Conservation (phyloP, 1,284 basidiomycete species). For the Singerocomus inundabilis region DNA sequence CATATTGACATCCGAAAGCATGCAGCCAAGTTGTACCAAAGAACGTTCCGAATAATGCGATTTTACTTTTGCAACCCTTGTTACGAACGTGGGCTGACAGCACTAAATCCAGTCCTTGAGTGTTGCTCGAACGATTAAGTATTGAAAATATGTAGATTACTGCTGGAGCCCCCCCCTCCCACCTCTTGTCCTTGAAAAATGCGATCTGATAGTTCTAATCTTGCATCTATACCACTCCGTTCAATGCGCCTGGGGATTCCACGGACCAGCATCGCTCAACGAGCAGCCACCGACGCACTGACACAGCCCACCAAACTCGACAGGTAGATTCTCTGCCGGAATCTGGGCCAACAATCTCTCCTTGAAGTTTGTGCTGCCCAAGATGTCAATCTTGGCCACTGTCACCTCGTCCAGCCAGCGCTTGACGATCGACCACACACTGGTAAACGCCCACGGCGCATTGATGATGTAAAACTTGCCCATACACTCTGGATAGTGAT, state of each 20-base stretch:
- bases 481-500: conserved; percentile 93
- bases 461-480: conserved; percentile 97
- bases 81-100: not conserved
- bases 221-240: conserved; percentile 21
- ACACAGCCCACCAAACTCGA: conserved; percentile 84
- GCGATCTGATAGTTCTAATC: not conserved
- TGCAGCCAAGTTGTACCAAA: no score
- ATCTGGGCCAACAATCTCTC: conserved; percentile 80
- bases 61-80: not conserved
- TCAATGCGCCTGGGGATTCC: conserved; percentile 53
- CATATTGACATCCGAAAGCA: no score
- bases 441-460: conserved; percentile 88
- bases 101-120: conserved; percentile 7
- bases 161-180: conserved; percentile 4
- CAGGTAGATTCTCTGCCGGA: conserved; percentile 79
- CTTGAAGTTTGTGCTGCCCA: conserved; percentile 62
- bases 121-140: conserved; percentile 30
- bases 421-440: conserved; percentile 89
- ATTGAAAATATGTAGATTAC: conserved; percentile 34
- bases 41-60: not conserved
- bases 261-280: conserved; percentile 90
- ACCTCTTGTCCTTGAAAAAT: not conserved
- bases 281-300: conserved; percentile 81
- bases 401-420: conserved; percentile 96
- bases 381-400: conserved; percentile 87